Evolutionary conservation across 805 yeast genomes (phyloP), one percentile per base, ranked within the genome.

Genomic region (Nakazawaea pomicola): DNA sequence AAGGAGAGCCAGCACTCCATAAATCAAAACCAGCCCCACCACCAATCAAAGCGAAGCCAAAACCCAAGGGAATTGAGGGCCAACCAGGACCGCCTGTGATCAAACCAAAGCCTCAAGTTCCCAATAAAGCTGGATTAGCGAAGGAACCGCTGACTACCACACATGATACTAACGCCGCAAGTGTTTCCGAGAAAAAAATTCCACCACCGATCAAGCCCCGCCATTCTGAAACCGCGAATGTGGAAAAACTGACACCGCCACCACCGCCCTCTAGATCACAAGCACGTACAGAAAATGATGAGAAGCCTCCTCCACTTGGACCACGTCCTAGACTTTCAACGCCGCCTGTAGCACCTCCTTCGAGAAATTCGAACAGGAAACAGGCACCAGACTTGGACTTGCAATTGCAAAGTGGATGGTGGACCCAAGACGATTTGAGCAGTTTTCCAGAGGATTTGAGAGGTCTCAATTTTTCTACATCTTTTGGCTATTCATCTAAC

Each of bases 341-440:
- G 18, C 52, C 57, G 10, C 54, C 67, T 5, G 51, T 49, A 2
- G 52, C 51, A 2, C 44, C 57, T 8, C 59, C 57, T 6, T 46
- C 47, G 3, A 39, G 33, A 3, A 21, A 41, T 4, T 15, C 46
- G 1, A 51, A 39, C 1, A 51, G 38, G 0, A 64, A 61, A 2
- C 27, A 43, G 9, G 38, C 37, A 8, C 73, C 76, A 0, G 51
- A 54, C 0, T 33, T 72, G 2, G 67, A 76, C 47, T 48, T 74
- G 25, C 71, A 74, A 34, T 54, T 75, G 3, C 39, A 52, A 0
- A 50, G 68, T 0, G 70, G 71, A 1, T 76, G 81, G 81, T 76
- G 63, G 54, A 61, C 68, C 1, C 52, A 58, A 11, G 50, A 55
- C 7, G 46, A 55, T 4, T 50, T 55, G 33, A 48, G 40, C 3